phyloP scores from a whole-genome alignment of 768 basidiomycete species.

The Rhizopogon vinicolor region DNA sequence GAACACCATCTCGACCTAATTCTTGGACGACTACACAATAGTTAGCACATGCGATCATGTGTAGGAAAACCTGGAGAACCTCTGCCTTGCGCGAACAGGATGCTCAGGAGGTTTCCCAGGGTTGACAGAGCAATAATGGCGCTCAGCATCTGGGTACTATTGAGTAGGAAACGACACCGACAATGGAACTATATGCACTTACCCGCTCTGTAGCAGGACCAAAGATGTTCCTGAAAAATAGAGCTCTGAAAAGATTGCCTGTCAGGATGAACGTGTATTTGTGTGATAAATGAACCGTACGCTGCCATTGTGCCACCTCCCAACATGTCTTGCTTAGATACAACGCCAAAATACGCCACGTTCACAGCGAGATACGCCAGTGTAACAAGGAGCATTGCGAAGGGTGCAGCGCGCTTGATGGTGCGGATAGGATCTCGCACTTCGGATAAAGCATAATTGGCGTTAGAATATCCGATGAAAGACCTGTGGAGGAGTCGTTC shows the following conservation, averaged over 20 bases:
- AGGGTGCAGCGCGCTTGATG: slow-evolving; percentile 64
- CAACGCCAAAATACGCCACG: slow-evolving; percentile 70
- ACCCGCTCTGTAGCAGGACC: slow-evolving; percentile 59
- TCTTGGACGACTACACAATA: slow-evolving; percentile 57
- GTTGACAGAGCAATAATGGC: slow-evolving; percentile 60
- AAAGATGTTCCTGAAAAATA: slow-evolving; percentile 74
- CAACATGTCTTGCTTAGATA: slow-evolving; percentile 65
- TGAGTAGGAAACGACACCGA: background rate
- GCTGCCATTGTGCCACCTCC: slow-evolving; percentile 64
- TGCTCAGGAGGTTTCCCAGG: slow-evolving; percentile 58
- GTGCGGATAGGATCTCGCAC: slow-evolving; percentile 65
- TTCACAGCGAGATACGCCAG: slow-evolving; percentile 62
- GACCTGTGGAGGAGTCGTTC: slow-evolving; percentile 40
- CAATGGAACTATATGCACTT: slow-evolving; percentile 1
- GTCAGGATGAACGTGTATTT: background rate
- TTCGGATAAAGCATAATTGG: slow-evolving; percentile 72
- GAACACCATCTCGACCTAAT: slow-evolving; percentile 64
- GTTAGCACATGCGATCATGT: slow-evolving; percentile 3
- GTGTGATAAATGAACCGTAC: slow-evolving; percentile 31
- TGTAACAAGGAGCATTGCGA: slow-evolving; percentile 58
- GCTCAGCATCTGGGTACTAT: slow-evolving; percentile 44
- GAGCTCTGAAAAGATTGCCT: slow-evolving; percentile 35
- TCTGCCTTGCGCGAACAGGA: slow-evolving; percentile 64
- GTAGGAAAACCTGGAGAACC: slow-evolving; percentile 31
- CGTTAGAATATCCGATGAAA: slow-evolving; percentile 68